Evolutionary conservation across 257 asterid species (phyloP).

Genomic region (Nicotiana tabacum): DNA sequence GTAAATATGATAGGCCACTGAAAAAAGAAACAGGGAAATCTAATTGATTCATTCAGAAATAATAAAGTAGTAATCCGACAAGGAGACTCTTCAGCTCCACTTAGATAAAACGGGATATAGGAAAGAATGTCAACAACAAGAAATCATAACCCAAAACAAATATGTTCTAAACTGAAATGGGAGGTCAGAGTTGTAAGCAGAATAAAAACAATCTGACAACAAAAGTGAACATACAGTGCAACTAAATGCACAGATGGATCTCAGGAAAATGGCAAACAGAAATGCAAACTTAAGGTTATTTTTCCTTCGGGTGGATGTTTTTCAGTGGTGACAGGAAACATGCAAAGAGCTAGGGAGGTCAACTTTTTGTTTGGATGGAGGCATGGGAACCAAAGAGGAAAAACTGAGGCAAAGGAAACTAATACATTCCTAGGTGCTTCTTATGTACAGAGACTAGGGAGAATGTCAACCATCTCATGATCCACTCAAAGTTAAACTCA

Average conservation of each 20-base stretch:
- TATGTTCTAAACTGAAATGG: too few relatives aligned
- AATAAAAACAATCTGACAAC: not conserved
- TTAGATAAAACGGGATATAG: not conserved
- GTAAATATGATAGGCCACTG: constrained; percentile 1
- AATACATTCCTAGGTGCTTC: not conserved
- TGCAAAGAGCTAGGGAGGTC: not conserved
- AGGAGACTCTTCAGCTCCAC: not conserved
- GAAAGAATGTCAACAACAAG: not conserved
- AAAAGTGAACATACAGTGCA: not conserved
- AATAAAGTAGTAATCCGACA: not conserved
- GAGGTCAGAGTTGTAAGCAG: not conserved
- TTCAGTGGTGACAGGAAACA: not conserved
- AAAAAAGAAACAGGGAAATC: not conserved
- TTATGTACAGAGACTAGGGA: not conserved
- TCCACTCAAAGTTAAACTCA: not conserved
- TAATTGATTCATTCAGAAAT: not conserved
- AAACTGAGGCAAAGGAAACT: not conserved
- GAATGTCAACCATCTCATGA: not conserved
- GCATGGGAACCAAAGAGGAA: not conserved
- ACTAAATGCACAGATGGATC: not conserved
- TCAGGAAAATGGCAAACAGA: not conserved
- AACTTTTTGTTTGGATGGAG: not conserved
- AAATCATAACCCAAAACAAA: not conserved
- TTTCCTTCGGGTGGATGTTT: not conserved
- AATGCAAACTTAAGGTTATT: not conserved